Conservation (phyloP, 192 early-diverging fungal genomes). For the Rhizophagus sp. region DNA sequence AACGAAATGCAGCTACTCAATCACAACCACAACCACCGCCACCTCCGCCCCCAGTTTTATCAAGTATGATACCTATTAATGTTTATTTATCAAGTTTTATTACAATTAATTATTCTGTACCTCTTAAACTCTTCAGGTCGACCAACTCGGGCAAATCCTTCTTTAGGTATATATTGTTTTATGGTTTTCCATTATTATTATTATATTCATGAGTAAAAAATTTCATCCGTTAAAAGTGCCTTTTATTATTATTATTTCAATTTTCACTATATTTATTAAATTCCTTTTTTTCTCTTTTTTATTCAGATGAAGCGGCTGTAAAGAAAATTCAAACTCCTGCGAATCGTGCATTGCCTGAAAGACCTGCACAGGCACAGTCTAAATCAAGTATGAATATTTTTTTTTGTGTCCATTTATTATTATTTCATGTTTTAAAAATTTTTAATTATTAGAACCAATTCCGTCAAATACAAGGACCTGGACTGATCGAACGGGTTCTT, state of each 20-base stretch:
- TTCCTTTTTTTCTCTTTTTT: background rate
- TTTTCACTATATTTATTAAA: background rate
- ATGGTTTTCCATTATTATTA: background rate
- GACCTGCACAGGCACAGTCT: slow-evolving; percentile 27
- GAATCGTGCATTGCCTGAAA: slow-evolving; percentile 26
- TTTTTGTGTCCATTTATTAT: background rate
- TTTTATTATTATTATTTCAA: too few species aligned
- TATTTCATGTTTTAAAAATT: background rate
- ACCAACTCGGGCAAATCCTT: slow-evolving; percentile 1
- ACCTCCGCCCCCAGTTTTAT: background rate
- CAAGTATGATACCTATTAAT: slow-evolving; percentile 1
- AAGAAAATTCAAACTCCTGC: slow-evolving; percentile 32
- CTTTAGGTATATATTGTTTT: background rate
- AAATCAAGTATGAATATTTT: slow-evolving; percentile 20
- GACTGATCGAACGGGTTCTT: slow-evolving; percentile 90
- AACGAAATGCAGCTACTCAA: slow-evolving; percentile 36
- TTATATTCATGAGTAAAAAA: too few species aligned
- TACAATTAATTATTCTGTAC: background rate
- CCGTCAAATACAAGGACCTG: slow-evolving; percentile 78
- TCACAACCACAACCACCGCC: background rate
- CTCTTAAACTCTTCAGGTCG: slow-evolving; percentile 6
- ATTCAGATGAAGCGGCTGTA: slow-evolving; percentile 2
- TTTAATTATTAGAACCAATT: slow-evolving; percentile 42
- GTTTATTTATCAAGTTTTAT: background rate
- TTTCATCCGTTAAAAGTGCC: too few species aligned